These are phyloP conservation scores for Colletotrichum spinosum DNA, from an alignment of 2,329 filamentous ascomycete species.

Conservation along the genomic window DNA sequence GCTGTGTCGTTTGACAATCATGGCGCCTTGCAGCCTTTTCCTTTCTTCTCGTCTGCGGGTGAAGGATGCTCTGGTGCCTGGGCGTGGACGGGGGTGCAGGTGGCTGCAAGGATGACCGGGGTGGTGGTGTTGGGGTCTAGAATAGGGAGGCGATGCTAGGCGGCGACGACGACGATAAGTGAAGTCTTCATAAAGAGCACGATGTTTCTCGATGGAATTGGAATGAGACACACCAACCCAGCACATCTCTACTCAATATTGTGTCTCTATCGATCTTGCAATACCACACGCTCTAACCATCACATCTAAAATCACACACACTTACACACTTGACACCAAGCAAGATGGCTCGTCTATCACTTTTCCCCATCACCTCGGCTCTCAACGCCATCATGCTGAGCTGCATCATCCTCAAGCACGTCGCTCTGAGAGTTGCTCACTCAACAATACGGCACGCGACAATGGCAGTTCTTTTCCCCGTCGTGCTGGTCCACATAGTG, in stretches of 20 bases:
- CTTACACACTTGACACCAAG: background rate
- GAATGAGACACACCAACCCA: background rate
- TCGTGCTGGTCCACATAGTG: slow-evolving; percentile 30
- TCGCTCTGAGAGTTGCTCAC: slow-evolving; percentile 18
- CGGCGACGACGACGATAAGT: slow-evolving; percentile 1
- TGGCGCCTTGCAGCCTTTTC: no score
- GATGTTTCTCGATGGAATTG: background rate
- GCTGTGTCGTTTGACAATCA: no score
- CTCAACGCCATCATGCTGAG: slow-evolving; percentile 22
- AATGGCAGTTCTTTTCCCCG: slow-evolving; percentile 28
- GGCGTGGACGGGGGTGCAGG: background rate
- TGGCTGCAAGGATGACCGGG: background rate
- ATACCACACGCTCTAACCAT: background rate
- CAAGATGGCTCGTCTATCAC: slow-evolving; percentile 17
- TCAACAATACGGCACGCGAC: slow-evolving; percentile 21
- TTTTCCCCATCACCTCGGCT: slow-evolving; percentile 27
- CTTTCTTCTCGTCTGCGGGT: background rate
- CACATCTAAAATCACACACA: background rate
- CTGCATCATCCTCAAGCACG: slow-evolving; percentile 36
- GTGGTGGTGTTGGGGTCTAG: background rate
- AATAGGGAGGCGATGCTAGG: slow-evolving; percentile 19
- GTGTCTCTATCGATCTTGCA: background rate
- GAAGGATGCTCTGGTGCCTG: background rate
- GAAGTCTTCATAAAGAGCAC: slow-evolving; percentile 8
- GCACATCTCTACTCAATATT: background rate